Conservation (phyloP, 805 yeast genomes). For the Saturnispora mendoncae region DNA sequence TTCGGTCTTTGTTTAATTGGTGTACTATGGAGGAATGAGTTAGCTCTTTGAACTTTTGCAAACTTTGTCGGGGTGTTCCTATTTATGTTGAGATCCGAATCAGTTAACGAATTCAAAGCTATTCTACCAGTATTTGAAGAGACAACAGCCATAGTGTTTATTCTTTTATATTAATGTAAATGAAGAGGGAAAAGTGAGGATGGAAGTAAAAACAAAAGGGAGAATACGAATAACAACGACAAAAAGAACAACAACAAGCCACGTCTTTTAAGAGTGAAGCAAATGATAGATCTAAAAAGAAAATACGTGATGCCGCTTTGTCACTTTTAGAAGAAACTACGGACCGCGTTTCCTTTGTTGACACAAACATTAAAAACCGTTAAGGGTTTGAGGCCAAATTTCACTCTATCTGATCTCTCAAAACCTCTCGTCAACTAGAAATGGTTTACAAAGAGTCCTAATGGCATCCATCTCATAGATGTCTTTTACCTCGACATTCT, state of each 20-base stretch:
- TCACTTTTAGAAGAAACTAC: neutral
- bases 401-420: too few relatives aligned
- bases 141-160: neutral
- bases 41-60: neutral
- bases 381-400: too few relatives aligned
- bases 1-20: constrained; percentile 2
- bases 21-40: constrained; percentile 6
- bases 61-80: constrained; percentile 7
- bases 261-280: too few relatives aligned
- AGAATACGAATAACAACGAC: neutral
- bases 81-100: constrained; percentile 18
- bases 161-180: neutral
- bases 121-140: constrained; percentile 16
- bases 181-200: neutral
- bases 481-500: too few relatives aligned
- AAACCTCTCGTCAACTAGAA: too few relatives aligned
- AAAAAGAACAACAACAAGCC: neutral
- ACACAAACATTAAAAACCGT: neutral
- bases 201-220: neutral
- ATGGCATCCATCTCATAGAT: too few relatives aligned
- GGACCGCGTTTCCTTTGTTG: neutral
- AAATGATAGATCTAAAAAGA: neutral
- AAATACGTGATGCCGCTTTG: constrained; percentile 3
- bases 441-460: too few relatives aligned
- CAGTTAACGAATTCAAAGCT: constrained; percentile 19